Evolutionary conservation across 2,329 filamentous ascomycete genomes (phyloP), one percentile per base, ranked within the genome.

Genomic region (Pseudogymnoascus sp.): DNA sequence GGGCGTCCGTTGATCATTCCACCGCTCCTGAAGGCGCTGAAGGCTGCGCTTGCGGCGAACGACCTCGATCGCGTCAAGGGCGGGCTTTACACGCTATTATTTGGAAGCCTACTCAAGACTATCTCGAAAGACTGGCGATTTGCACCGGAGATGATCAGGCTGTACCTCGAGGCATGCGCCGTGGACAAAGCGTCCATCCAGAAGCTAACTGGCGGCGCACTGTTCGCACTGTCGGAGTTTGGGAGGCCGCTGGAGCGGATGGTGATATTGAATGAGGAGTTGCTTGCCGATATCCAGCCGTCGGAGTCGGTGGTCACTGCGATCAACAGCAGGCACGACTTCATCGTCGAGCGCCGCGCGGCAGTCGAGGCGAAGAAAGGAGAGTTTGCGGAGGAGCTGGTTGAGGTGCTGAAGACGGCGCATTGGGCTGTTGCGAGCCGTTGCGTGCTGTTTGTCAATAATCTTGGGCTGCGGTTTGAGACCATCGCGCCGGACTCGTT

Each of bases 401-500:
- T 93, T 3, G 84, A 89, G 64, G 78, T 89, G 65, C 90, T 91
- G 1, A 87, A 86, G 70, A 84, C 84, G 2, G 91, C 92, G 0
- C 96, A 99, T 72, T 99, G 95, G 95, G 98, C 96, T 79, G 93
- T 96, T 69, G 93, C 93, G 5, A 91, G 87, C 60, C 84, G 93
- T 28, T 96, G 93, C 63, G 90, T 90, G 8, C 89, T 96, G 37
- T 95, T 99, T 73, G 90, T 96, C 4, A 86, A 93, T 63, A 96
- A 95, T 65, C 82, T 97, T 66, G 93, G 91, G 63, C 84, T 97
- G 66, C 88, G 95, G n/a, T 96, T 98, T 70, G 89, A 97, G 68
- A 89, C 86, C 16, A 84, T 99, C 66, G 91, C 91, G 5, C 90
- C 91, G 1, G 81, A 89, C 16, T 85, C 89, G 64, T 89, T 98